These are phyloP conservation scores for Oryza australiensis DNA, from an alignment of 176 grass and related monocot species.

Conservation along the genomic window DNA sequence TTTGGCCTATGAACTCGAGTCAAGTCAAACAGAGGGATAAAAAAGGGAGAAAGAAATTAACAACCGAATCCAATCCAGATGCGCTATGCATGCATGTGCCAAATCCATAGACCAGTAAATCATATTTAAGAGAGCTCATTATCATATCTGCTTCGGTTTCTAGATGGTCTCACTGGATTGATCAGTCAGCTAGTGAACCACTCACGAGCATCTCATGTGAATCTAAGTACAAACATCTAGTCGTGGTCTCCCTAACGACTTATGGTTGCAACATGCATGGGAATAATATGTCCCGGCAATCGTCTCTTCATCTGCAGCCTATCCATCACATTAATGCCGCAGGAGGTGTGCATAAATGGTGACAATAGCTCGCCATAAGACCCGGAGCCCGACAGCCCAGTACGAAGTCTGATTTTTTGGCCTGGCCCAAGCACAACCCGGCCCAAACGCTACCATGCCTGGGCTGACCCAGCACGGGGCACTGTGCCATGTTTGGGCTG, in stretches of 20 bases:
- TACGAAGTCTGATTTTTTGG: too few relatives aligned
- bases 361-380: too few relatives aligned
- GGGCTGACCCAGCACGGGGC: too few relatives aligned
- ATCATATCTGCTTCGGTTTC: too few relatives aligned
- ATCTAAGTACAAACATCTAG: background rate
- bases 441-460: too few relatives aligned
- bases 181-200: background rate
- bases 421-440: too few relatives aligned
- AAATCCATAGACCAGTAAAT: background rate
- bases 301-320: background rate
- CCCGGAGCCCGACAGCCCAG: too few relatives aligned
- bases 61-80: constrained; percentile 6
- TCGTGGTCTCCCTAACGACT: background rate
- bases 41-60: background rate
- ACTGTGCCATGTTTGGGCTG: too few relatives aligned
- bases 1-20: constrained; percentile 14
- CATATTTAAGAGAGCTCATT: too few relatives aligned
- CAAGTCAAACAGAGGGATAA: constrained; percentile 25
- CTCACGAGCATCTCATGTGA: background rate
- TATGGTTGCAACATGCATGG: background rate
- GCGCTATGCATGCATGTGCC: background rate
- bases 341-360: background rate
- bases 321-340: background rate
- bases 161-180: background rate
- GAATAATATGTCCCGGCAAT: background rate